These are phyloP conservation scores for Trichoderma brevicompactum DNA, from an alignment of 2,329 filamentous ascomycete genomes.

Conservation along the genomic window DNA sequence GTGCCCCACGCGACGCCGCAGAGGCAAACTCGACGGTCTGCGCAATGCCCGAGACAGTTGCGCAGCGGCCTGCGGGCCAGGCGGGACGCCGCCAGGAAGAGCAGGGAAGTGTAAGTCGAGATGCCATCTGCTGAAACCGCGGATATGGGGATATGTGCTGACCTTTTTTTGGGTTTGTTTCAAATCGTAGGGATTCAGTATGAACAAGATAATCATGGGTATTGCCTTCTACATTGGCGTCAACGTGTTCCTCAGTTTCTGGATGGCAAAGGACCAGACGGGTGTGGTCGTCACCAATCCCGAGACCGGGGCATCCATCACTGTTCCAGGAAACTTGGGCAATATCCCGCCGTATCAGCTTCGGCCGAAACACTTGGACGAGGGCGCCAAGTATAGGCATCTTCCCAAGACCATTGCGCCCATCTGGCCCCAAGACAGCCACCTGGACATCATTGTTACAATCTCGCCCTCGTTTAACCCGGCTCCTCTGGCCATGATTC, in stretches of 20 bases:
- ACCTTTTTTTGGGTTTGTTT: not conserved
- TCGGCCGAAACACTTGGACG: slow-evolving; percentile 63
- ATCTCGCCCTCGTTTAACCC: slow-evolving; percentile 76
- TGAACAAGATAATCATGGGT: slow-evolving; percentile 56
- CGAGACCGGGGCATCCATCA: slow-evolving; percentile 54
- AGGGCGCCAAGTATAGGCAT: slow-evolving; percentile 65
- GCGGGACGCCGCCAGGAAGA: slow-evolving; percentile 34
- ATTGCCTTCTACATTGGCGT: slow-evolving; percentile 62
- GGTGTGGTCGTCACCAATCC: slow-evolving; percentile 56
- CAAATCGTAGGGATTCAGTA: slow-evolving; percentile 41
- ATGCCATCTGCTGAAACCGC: not conserved
- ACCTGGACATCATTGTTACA: slow-evolving; percentile 83
- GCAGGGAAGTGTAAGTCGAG: slow-evolving; percentile 37
- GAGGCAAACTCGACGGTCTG: not conserved
- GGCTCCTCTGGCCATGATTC: slow-evolving; percentile 66
- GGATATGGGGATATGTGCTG: not conserved
- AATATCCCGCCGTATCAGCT: slow-evolving; percentile 67
- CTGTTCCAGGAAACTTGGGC: slow-evolving; percentile 57
- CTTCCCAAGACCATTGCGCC: slow-evolving; percentile 77
- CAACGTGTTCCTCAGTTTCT: slow-evolving; percentile 61
- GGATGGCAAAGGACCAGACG: slow-evolving; percentile 53
- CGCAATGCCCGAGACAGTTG: slow-evolving; percentile 38
- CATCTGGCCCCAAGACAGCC: slow-evolving; percentile 81
- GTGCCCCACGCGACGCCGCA: slow-evolving; percentile 8
- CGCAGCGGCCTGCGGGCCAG: slow-evolving; percentile 36